These are phyloP conservation scores for Tetrapisispora nanseiensis DNA, from an alignment of 805 yeast species.

Conservation along the genomic window DNA sequence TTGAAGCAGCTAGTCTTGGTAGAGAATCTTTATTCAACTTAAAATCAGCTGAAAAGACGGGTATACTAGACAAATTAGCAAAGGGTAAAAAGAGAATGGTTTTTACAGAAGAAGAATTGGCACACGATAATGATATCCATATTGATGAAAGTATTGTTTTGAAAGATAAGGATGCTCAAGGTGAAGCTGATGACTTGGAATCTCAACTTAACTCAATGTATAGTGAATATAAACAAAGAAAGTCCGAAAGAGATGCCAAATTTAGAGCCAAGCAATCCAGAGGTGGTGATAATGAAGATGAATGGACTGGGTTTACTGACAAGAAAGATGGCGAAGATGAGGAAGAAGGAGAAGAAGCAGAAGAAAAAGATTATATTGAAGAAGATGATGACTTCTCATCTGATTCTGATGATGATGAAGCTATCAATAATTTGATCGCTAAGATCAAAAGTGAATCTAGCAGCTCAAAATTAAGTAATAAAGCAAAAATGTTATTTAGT, in stretches of 20 bases:
- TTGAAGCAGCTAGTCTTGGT: constrained; percentile 80
- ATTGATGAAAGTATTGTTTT: constrained; percentile 36
- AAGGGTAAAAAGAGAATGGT: constrained; percentile 64
- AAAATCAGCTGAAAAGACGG: constrained; percentile 80
- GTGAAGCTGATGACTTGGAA: constrained; percentile 60
- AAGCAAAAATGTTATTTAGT: constrained; percentile 39
- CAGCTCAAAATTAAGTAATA: constrained; percentile 29
- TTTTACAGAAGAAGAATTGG: constrained; percentile 45
- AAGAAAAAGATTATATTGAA: constrained; percentile 36
- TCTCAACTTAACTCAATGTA: constrained; percentile 80
- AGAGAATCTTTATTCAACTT: constrained; percentile 73
- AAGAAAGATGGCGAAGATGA: constrained; percentile 31
- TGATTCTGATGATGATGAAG: constrained; percentile 66
- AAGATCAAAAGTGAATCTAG: constrained; percentile 42
- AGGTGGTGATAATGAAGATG: constrained; percentile 66
- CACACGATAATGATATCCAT: constrained; percentile 47
- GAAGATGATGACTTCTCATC: constrained; percentile 36
- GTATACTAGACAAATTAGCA: constrained; percentile 60
- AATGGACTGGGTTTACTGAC: constrained; percentile 66
- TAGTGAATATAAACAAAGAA: constrained; percentile 52
- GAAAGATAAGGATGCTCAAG: constrained; percentile 32
- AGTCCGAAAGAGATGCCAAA: constrained; percentile 60
- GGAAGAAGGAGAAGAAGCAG: constrained; percentile 30
- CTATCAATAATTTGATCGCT: constrained; percentile 49
- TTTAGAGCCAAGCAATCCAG: constrained; percentile 60